Base-by-base conservation (phyloP, 257 asterid genomes). In the Nicotiana tabacum region DNA sequence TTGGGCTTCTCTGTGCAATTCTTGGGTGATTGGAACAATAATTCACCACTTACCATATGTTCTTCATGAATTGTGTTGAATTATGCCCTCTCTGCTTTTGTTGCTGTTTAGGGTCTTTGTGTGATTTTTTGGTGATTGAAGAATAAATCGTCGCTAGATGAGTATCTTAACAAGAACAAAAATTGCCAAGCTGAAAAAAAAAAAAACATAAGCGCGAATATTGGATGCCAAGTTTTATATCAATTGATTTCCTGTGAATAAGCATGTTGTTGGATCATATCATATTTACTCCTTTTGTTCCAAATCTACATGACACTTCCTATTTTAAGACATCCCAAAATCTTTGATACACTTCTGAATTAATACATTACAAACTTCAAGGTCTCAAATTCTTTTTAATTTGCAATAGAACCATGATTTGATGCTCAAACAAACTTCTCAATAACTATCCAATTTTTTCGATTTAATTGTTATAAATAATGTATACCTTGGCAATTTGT, bases 111-210 rank as follows among this genome's bases (percentile, higher is more conserved):
- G 77, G 77, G 55, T 67, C 17, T 69, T 9, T 16, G 78, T 11
- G 58, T 70, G 35, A 70, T 70, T 68, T 68, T 55, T 68, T 68
- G 56, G 51, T 70, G 78, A 43, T 43, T 70, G 78, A 70, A 70
- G 30, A 69, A 70, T 70, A 70, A 70, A n/a, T 39, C 35, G 0
- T 70, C 78, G 5, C 17, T 39, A n/a, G 27, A 69, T 1, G 43
- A 39, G n/a, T 70, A 33, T 70, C 35, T 39, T 69, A 10, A 69
- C 77, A 4, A 69, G 33, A 39, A 69, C 18, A 39, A 39, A 39
- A 39, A 10, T 69, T 68, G 39, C 77, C 77, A 10, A 69, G 39
- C 18, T 39, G 77, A 69, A 69, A 69, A 29, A 29, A 29, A 29
- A 29, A 29, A 33, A 69, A 39, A 8, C 57, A n/a, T 37, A 69